These are phyloP conservation scores for Fusarium udum DNA, from an alignment of 2,329 filamentous ascomycete species.

Conservation along the genomic window DNA sequence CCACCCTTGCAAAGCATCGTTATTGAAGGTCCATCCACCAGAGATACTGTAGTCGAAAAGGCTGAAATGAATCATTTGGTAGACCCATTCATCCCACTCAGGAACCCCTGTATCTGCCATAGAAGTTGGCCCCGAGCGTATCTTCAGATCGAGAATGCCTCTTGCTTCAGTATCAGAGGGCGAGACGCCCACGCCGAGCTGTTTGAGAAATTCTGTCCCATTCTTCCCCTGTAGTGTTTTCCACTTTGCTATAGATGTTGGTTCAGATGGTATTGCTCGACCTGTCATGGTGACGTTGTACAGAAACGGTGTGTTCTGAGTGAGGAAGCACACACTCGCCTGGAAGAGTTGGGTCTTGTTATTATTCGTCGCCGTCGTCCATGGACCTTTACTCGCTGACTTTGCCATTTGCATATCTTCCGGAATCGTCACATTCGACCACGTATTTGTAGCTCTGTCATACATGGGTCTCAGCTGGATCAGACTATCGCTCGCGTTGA, in stretches of 20 bases:
- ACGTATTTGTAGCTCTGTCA: not conserved
- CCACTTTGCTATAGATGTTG: not conserved
- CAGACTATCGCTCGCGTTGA: not conserved
- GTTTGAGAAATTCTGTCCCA: not conserved
- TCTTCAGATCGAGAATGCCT: not conserved
- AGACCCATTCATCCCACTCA: not conserved
- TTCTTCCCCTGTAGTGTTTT: not conserved
- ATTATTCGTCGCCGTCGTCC: not conserved
- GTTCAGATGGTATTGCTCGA: not conserved
- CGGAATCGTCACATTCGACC: rapidly evolving
- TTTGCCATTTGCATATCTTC: not conserved
- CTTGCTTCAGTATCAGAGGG: not conserved
- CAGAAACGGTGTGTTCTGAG: not conserved
- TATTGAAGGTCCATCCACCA: not conserved
- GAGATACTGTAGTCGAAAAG: not conserved
- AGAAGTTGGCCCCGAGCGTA: not conserved
- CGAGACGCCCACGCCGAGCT: not conserved
- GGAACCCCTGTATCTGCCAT: not conserved
- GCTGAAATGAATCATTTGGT: not conserved
- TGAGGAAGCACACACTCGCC: not conserved
- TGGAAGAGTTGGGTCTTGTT: not conserved
- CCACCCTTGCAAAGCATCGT: not conserved
- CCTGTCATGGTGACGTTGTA: slow-evolving; percentile 24
- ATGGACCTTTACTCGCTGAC: not conserved
- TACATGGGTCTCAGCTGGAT: rapidly evolving